Conservation (phyloP, 2,329 filamentous ascomycete species). For the Trichoderma harzianum region DNA sequence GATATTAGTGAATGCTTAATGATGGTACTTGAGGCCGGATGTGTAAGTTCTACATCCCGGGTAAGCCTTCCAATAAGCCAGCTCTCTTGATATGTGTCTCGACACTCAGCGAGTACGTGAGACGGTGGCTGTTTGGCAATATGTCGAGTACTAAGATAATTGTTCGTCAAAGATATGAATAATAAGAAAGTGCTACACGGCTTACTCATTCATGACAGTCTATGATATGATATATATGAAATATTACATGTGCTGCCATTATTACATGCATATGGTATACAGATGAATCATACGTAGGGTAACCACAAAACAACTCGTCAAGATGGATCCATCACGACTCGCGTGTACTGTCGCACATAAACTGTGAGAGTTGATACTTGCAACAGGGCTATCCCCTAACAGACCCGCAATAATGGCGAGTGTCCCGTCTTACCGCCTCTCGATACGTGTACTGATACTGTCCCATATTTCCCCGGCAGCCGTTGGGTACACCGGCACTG, state of each 20-base stretch:
- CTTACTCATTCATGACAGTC: not conserved
- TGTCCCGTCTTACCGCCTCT: not conserved
- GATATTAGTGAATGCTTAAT: not conserved
- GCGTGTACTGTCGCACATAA: not conserved
- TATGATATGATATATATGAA: not conserved
- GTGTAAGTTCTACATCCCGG: not conserved
- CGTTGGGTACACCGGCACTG: slow-evolving; percentile 1
- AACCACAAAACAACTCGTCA: not conserved
- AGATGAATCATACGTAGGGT: not conserved
- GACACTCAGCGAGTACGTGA: not conserved
- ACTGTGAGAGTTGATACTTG: not conserved
- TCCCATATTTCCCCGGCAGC: slow-evolving; percentile 11
- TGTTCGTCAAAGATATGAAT: not conserved
- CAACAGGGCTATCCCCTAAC: not conserved
- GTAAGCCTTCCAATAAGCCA: not conserved
- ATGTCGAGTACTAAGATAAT: not conserved
- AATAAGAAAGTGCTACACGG: not conserved
- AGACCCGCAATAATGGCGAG: not conserved
- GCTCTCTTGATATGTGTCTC: not conserved
- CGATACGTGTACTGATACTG: not conserved
- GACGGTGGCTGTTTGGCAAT: accelerated
- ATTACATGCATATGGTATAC: not conserved
- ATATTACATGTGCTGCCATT: not conserved
- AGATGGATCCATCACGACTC: not conserved
- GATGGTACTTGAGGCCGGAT: not conserved